Conservation (phyloP, 1,284 basidiomycete genomes). For the Moesziomyces parantarcticus region DNA sequence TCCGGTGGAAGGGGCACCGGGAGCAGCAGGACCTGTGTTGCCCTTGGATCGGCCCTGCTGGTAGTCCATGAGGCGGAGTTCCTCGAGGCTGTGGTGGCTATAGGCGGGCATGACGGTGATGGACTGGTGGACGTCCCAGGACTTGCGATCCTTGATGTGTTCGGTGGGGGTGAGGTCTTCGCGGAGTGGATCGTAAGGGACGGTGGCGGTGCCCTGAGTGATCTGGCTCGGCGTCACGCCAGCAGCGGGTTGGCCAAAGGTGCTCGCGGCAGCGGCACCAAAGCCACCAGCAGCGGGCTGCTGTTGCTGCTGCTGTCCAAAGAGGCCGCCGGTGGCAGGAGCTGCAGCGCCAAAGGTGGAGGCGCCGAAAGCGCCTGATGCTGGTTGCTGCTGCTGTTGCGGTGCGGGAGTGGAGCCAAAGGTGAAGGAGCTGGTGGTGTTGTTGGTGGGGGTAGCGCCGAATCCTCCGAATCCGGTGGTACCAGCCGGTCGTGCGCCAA, state of each 20-base stretch:
- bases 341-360: constrained; percentile 34
- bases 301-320: constrained; percentile 50
- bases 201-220: constrained; percentile 57
- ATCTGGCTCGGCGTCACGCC: constrained; percentile 34
- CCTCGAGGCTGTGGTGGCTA: constrained; percentile 53
- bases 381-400: constrained; percentile 38
- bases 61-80: constrained; percentile 60
- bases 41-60: constrained; percentile 57
- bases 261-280: constrained; percentile 34
- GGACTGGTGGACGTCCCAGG: constrained; percentile 60
- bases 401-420: constrained; percentile 43
- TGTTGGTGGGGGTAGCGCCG: constrained; percentile 14
- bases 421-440: constrained; percentile 36
- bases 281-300: constrained; percentile 44
- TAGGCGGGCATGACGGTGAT: constrained; percentile 60
- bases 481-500: constrained; percentile 55
- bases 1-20: constrained; percentile 35
- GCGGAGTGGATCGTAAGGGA: constrained; percentile 56
- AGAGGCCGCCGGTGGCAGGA: constrained; percentile 38
- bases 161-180: constrained; percentile 58
- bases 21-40: constrained; percentile 50
- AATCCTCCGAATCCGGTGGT: constrained; percentile 59
- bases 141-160: constrained; percentile 57
- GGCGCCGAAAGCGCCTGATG: constrained; percentile 45
- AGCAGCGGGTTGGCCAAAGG: constrained; percentile 37